Conservation (phyloP, 768 basidiomycete genomes). For the Hydnomerulius pinastri region DNA sequence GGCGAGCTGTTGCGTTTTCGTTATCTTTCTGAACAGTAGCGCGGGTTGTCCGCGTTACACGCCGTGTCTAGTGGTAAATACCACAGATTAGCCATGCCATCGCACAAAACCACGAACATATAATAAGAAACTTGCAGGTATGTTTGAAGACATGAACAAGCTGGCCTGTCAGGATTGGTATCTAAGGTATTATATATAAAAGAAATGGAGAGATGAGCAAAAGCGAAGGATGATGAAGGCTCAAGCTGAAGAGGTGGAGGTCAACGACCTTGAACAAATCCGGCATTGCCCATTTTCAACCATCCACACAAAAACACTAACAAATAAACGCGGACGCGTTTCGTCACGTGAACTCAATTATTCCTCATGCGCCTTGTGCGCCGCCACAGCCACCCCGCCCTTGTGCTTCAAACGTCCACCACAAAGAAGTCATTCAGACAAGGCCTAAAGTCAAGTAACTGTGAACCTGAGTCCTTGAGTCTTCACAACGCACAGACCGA, state of each 20-base stretch:
- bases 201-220: constrained; percentile 5
- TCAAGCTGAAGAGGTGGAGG: constrained; percentile 11
- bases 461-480: too few relatives aligned
- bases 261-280: constrained; percentile 14
- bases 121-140: constrained; percentile 41
- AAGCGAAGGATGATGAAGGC: constrained; percentile 9
- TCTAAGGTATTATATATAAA: constrained; percentile 4
- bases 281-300: constrained; percentile 37
- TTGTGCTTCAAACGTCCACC: too few relatives aligned
- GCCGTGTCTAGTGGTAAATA: constrained; percentile 51
- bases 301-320: constrained; percentile 34
- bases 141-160: constrained; percentile 41
- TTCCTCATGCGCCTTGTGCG: too few relatives aligned
- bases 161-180: not conserved
- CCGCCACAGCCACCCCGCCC: too few relatives aligned
- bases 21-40: constrained; percentile 55
- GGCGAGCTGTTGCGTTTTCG: constrained; percentile 72
- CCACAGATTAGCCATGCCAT: not conserved
- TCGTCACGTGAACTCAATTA: constrained; percentile 39
- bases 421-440: too few relatives aligned
- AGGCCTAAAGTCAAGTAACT: too few relatives aligned
- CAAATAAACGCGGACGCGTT: constrained; percentile 43
- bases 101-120: not conserved
- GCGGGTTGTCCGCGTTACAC: constrained; percentile 60
- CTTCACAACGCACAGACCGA: too few relatives aligned